Evolutionary conservation across 2,329 filamentous ascomycete genomes (phyloP).

Genomic region (Trichoderma brevicompactum): DNA sequence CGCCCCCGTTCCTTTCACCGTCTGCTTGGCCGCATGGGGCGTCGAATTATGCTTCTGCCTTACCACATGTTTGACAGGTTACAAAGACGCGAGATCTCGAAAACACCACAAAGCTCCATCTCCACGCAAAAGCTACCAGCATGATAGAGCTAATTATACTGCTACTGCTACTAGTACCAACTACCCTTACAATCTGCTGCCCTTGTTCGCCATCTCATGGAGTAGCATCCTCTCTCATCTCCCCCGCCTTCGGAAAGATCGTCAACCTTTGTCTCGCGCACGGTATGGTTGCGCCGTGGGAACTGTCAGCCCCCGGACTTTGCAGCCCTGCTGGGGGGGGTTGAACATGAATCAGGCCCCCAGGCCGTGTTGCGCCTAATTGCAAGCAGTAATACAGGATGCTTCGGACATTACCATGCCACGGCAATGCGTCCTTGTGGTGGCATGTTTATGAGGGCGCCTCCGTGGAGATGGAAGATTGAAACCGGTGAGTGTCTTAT

Average conservation of each 20-base stretch:
- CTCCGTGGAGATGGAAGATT: constrained; percentile 15
- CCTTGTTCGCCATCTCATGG: neutral
- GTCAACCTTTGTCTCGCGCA: constrained; percentile 13
- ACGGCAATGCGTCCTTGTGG: neutral
- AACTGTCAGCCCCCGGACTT: constrained; percentile 22
- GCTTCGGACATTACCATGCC: constrained; percentile 21
- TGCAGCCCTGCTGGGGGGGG: constrained; percentile 21
- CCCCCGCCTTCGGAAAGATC: constrained; percentile 16
- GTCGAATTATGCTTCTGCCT: too few species aligned
- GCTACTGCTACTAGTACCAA: neutral
- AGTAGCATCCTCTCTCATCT: constrained; percentile 6
- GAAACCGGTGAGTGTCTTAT: constrained; percentile 19
- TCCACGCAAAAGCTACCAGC: neutral
- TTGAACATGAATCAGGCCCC: constrained; percentile 25
- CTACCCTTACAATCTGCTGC: neutral
- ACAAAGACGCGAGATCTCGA: neutral
- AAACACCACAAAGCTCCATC: neutral
- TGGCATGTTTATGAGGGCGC: neutral
- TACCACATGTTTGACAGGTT: neutral
- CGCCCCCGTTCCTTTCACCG: too few species aligned
- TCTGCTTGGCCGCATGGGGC: too few species aligned
- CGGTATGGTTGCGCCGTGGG: constrained; percentile 10
- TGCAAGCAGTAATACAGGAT: constrained; percentile 1
- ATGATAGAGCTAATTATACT: neutral
- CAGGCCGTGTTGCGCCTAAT: neutral